Evolutionary conservation across 169 alveolate species (phyloP), one percentile per base, ranked within the genome.

Genomic region (Plasmodium ovale): DNA sequence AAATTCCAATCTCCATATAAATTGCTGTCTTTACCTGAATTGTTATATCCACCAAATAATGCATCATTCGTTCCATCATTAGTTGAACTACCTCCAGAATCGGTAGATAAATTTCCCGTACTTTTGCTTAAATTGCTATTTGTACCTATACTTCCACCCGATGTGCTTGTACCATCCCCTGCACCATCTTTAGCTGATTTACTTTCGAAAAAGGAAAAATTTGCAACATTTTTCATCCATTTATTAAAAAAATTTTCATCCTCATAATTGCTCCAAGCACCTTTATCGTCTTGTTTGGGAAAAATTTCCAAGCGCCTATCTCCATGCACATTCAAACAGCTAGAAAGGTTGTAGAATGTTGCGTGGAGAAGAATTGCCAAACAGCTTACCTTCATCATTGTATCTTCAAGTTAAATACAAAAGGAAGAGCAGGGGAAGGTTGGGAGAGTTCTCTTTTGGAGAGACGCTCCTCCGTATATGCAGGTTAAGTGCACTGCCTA

Each of bases 211-310:
- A 31, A 65, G 14, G 73, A 65, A 31, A 65, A 33, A 65, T 65
- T 49, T 65, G 73, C 29, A 29, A 27, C 73, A 65, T 65, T 65
- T 65, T 27, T 31, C 14, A 49, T 65, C 54, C 73, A 31, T 3
- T 42, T 65, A 9, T 65, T 65, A 33, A 35, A 37, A 35, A 65
- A 65, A 35, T 65, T 65, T 31, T 16, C 73, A 65, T 65, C 54
- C 10, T 65, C 56, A 33, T 19, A 25, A 21, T 37, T 65, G 33
- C 19, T 65, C 73, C 73, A 65, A 29, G 73, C 12, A 65, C 35
- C 42, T 6, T 33, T 35, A 37, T 65, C 54, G 19, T 65, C 73
- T 1, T 4, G 19, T 16, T 27, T 65, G 35, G 3, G 12, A 49
- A 31, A 49, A 27, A 19, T 65, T 4, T 7, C 59, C 35, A 65